A percentile compares a stretch with the other conserved stretches of the same genome.
Conservation (phyloP, 2,329 filamentous ascomycete genomes). For the Pseudocercospora eumusae region DNA sequence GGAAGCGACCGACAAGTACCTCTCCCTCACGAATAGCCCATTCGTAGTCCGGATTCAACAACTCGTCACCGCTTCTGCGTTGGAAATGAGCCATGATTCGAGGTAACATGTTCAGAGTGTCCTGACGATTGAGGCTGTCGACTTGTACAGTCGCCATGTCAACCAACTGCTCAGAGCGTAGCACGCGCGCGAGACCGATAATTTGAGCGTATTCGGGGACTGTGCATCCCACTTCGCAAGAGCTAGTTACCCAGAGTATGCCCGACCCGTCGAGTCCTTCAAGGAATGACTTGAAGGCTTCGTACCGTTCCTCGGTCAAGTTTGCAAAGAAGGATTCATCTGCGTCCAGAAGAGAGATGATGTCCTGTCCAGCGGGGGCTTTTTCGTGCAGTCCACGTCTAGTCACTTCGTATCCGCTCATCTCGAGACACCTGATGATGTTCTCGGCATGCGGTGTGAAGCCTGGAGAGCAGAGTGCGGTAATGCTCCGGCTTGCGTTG, state of each 20-base stretch:
- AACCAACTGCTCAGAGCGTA: background rate
- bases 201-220: background rate
- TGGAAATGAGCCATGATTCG: background rate
- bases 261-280: background rate
- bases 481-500: background rate
- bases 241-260: background rate
- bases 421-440: background rate
- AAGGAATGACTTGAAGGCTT: background rate
- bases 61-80: background rate
- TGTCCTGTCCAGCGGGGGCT: background rate
- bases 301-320: background rate
- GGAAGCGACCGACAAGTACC: constrained; percentile 3
- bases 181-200: background rate
- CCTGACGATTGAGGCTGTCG: background rate
- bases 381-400: background rate
- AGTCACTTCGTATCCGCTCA: background rate
- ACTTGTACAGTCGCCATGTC: background rate
- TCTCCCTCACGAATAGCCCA: constrained; percentile 10
- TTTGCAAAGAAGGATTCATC: background rate
- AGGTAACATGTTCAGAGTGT: background rate
- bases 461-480: background rate
- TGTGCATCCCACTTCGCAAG: background rate
- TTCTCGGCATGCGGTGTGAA: background rate
- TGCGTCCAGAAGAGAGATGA: background rate
- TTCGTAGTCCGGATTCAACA: background rate